phyloP scores from a whole-genome alignment of 345 rosid genomes.

The Hibiscus tridactylites region DNA sequence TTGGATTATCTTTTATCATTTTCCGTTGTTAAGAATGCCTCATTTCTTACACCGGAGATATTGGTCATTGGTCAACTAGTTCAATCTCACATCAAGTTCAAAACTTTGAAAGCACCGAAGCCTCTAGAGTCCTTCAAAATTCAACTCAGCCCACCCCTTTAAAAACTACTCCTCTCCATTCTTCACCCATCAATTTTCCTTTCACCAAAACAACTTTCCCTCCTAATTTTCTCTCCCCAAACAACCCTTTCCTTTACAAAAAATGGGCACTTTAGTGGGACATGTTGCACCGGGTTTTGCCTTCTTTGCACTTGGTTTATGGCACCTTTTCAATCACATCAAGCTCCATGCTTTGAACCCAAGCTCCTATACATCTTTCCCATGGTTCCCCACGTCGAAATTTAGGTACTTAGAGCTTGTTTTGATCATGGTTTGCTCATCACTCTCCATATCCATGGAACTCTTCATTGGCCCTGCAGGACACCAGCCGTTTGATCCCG shows the following conservation, averaged over 20 bases:
- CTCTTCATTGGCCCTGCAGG: conserved; percentile 61
- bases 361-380: conserved; percentile 38
- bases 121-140: conserved; percentile 15
- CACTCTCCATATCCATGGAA: conserved; percentile 62
- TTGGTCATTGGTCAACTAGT: conserved; percentile 8
- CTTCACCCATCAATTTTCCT: background rate
- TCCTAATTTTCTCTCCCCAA: background rate
- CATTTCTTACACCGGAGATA: background rate
- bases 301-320: conserved; percentile 55
- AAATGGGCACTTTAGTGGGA: conserved; percentile 72
- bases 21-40: background rate
- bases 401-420: conserved; percentile 50
- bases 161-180: background rate
- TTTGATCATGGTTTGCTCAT: conserved; percentile 50
- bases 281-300: conserved; percentile 70
- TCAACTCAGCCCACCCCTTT: background rate
- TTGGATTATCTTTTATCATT: no score
- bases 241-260: background rate
- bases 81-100: conserved; percentile 1
- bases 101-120: conserved; percentile 2
- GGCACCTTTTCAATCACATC: conserved; percentile 79
- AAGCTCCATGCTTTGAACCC: conserved; percentile 47
- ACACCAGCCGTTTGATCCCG: conserved; percentile 83
- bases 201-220: background rate
- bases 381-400: conserved; percentile 60